phyloP scores from a whole-genome alignment of 768 basidiomycete species.

The Termitomyces bulborhizus region DNA sequence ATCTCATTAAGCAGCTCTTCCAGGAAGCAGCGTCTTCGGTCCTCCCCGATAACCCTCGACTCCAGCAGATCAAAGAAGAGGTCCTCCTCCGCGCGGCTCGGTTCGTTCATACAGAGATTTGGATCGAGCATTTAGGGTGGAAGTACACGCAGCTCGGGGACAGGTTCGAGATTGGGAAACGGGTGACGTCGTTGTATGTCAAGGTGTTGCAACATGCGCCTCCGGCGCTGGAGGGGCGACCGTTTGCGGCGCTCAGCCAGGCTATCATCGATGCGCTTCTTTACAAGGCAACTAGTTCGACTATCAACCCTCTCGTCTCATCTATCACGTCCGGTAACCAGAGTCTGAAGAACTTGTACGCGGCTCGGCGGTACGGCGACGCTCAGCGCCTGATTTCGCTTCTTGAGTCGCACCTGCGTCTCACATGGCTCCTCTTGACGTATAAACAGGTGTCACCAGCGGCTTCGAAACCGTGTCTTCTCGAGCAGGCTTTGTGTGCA shows the following conservation, averaged over 20 bases:
- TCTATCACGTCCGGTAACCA: constrained; percentile 58
- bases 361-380: constrained; percentile 63
- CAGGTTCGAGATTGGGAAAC: constrained; percentile 74
- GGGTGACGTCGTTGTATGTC: constrained; percentile 61
- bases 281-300: constrained; percentile 68
- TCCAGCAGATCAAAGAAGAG: constrained; percentile 75
- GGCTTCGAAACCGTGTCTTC: constrained; percentile 48
- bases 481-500: constrained; percentile 74
- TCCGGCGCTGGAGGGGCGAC: constrained; percentile 43
- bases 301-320: constrained; percentile 75
- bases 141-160: constrained; percentile 78
- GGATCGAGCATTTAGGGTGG: constrained; percentile 84
- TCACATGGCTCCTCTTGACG: constrained; percentile 58
- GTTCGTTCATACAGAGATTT: constrained; percentile 83
- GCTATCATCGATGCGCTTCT: constrained; percentile 67
- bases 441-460: constrained; percentile 47
- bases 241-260: constrained; percentile 56
- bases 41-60: constrained; percentile 48
- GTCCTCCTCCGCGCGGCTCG: constrained; percentile 71
- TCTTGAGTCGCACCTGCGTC: constrained; percentile 58
- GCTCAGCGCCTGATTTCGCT: constrained; percentile 61
- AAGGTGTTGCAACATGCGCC: constrained; percentile 61
- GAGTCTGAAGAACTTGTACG: constrained; percentile 53
- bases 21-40: constrained; percentile 62
- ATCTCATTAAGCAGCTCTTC: constrained; percentile 71